Evolutionary conservation across 805 yeast species (phyloP).

Genomic region (Saccharomycopsis fibuligera): DNA sequence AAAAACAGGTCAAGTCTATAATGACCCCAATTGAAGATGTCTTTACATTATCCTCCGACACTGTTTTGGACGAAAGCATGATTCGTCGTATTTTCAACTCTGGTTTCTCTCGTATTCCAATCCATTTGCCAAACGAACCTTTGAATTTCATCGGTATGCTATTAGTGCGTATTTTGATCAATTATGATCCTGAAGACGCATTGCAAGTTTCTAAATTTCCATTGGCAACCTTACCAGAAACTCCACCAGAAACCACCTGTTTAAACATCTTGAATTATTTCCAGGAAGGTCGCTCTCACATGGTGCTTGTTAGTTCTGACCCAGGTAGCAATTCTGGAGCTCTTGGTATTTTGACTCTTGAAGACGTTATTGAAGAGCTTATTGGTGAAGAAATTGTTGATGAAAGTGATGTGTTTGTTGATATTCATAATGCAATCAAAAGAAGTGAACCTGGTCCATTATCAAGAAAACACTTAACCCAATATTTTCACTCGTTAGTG

Average conservation of each 20-base stretch:
- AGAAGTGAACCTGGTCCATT: conserved; percentile 71
- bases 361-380: conserved; percentile 96
- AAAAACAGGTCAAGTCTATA: conserved; percentile 75
- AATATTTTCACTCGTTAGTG: conserved; percentile 60
- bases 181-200: conserved; percentile 95
- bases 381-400: conserved; percentile 98
- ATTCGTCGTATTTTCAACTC: conserved; percentile 89
- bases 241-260: conserved; percentile 86
- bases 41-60: conserved; percentile 79
- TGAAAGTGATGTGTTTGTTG: conserved; percentile 90
- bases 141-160: conserved; percentile 92
- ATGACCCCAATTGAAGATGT: conserved; percentile 95
- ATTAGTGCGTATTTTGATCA: conserved; percentile 82
- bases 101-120: conserved; percentile 93
- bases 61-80: conserved; percentile 71
- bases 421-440: conserved; percentile 82
- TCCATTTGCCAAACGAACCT: conserved; percentile 85
- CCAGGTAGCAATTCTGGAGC: conserved; percentile 88
- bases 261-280: conserved; percentile 89
- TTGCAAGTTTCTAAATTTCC: conserved; percentile 90
- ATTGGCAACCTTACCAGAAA: conserved; percentile 92
- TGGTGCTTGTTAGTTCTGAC: conserved; percentile 82
- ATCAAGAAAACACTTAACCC: conserved; percentile 60
- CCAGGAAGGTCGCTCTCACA: conserved; percentile 96
- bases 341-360: conserved; percentile 84